Base-by-base conservation (phyloP, 768 basidiomycete species). In the Pholiota molesta region DNA sequence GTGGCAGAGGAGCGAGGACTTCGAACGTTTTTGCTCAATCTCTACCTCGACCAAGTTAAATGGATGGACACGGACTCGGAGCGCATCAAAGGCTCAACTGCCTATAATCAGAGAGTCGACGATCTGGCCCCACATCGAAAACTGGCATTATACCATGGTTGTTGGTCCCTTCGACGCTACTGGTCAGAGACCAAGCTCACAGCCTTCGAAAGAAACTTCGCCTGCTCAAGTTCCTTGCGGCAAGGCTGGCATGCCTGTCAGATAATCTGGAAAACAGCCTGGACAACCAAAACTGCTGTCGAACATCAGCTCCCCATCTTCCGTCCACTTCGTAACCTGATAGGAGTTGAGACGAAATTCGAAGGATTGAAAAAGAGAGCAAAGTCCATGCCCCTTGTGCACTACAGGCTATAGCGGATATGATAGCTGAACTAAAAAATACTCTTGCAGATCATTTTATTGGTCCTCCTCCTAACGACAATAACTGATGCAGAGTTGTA, bases 121-220 rank as follows among this genome's bases (percentile, higher is more conserved):
- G 31, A 51, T 26, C 57, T 58, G 33, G 6, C 11, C 3, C 47
- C 35, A n/a, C 17, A 51, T 11, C 57, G 49, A 37, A 49, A 51
- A 23, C 9, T 58, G 16, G 45, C 42, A 3, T 21, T 58, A 31
- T 58, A 51, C 35, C 57, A 52, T 33, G 57, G 57, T 21, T 58
- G 23, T 39, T 58, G 47, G 57, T 58, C 57, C 1, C 47, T 58
- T n/a, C 29, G 35, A 21, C 39, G 49, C 19, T 39, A 51, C 21
- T 58, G 57, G 57, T 49, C 31, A 7, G 31, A 3, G 9, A 31
- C 31, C 31, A 31, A 31, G 31, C 6, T 31, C 2, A 31, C 31
- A 9, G 31, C 6, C 6, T 9, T 9, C 6, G 31, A 31, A 7
- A 13, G 5, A 13, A 13, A 21, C 14, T 49, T n/a, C 26, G 19